A percentile compares a stretch with the other conserved stretches of the same genome.
phyloP scores from a whole-genome alignment of 2,329 filamentous ascomycete species.

The Aspergillus transmontanensis region DNA sequence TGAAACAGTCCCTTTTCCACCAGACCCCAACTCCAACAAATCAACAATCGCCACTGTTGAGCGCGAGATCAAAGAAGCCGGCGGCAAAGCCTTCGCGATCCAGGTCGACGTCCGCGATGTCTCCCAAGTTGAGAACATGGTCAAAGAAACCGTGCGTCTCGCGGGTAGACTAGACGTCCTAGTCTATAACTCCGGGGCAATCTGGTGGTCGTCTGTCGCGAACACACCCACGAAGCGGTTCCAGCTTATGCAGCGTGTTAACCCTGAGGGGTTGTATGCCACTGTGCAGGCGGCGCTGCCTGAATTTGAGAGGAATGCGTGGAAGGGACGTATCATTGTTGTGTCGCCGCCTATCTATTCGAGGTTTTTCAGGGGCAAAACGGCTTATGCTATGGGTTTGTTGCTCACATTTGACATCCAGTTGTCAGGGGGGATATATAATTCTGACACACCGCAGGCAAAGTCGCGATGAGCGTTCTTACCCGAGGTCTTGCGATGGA shows the following conservation, averaged over 20 bases:
- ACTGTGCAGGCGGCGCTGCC: conserved; percentile 70
- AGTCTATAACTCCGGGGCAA: conserved; percentile 81
- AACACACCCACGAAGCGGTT: conserved; percentile 76
- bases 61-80: conserved; percentile 68
- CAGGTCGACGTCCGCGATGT: conserved; percentile 69
- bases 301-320: conserved; percentile 58
- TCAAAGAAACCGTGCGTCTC: conserved; percentile 59
- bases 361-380: conserved; percentile 82
- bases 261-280: conserved; percentile 75
- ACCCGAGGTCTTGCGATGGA: conserved; percentile 84
- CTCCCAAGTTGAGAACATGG: conserved; percentile 62
- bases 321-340: conserved; percentile 70
- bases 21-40: conserved; percentile 71
- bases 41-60: conserved; percentile 82
- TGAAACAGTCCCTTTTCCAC: conserved; percentile 63
- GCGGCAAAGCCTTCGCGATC: conserved; percentile 66
- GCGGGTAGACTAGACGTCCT: conserved; percentile 72
- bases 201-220: conserved; percentile 78
- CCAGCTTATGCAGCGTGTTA: conserved; percentile 74
- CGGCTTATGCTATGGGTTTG: conserved; percentile 71
- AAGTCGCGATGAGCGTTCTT: conserved; percentile 79
- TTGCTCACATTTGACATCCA: background rate
- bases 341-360: conserved; percentile 84
- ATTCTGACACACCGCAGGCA: conserved; percentile 53
- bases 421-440: too few relatives aligned